A percentile compares a stretch with the other conserved stretches of the same genome.
Evolutionary conservation across 306 rosid species (phyloP).

Genomic region (Canavalia ensiformis): DNA sequence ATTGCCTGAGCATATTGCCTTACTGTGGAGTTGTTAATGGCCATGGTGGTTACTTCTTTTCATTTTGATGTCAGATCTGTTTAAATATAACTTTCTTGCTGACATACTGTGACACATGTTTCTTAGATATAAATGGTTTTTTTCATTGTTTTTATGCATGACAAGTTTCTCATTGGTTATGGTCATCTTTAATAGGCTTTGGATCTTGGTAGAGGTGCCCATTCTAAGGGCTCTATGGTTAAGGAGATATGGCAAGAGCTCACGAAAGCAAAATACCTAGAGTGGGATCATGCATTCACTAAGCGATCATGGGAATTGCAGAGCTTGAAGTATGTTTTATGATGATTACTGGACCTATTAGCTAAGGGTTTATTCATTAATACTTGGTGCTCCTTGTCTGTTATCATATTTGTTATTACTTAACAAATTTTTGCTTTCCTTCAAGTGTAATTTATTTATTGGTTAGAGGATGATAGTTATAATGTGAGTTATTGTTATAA

Average conservation of each 20-base stretch:
- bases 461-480: background rate
- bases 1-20: background rate
- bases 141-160: background rate
- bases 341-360: background rate
- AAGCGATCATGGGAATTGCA: slow-evolving; percentile 61
- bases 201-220: slow-evolving; percentile 77
- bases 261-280: slow-evolving; percentile 70
- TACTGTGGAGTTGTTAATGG: background rate
- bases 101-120: background rate
- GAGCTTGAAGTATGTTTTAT: slow-evolving; percentile 10
- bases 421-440: background rate
- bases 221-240: slow-evolving; percentile 65
- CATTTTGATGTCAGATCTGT: background rate
- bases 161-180: background rate
- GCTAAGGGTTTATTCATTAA: background rate
- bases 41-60: background rate
- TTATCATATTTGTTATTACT: background rate
- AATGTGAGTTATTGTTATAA: background rate
- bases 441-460: background rate
- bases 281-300: slow-evolving; percentile 72
- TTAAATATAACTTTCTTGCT: background rate
- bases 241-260: slow-evolving; percentile 86
- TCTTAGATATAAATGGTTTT: background rate
- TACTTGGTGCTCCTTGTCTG: background rate
- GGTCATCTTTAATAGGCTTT: slow-evolving; percentile 53